Conservation (phyloP, 2,329 filamentous ascomycete species). For the Phaeosphaeriaceae sp. region DNA sequence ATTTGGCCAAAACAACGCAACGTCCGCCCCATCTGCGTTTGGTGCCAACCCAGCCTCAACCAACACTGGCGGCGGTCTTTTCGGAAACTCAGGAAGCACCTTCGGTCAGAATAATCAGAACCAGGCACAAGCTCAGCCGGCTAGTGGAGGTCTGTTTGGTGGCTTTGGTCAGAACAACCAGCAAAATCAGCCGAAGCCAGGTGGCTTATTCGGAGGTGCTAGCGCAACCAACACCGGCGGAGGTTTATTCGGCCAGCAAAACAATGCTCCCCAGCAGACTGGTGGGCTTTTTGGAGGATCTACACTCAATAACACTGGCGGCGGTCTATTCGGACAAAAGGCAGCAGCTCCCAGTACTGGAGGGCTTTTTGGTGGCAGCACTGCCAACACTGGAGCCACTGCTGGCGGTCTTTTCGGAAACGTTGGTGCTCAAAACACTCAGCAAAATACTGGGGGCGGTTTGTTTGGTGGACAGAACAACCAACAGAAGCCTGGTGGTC, state of each 20-base stretch:
- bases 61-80: conserved; percentile 36
- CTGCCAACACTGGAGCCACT: conserved; percentile 22
- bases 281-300: conserved; percentile 59
- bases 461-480: conserved; percentile 51
- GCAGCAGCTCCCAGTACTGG: conserved; percentile 20
- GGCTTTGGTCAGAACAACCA: conserved; percentile 46
- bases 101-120: conserved; percentile 43
- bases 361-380: conserved; percentile 39
- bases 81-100: conserved; percentile 31
- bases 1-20: conserved; percentile 41
- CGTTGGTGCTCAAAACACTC: conserved; percentile 37
- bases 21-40: conserved; percentile 36
- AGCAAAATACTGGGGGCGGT: conserved; percentile 36
- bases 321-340: conserved; percentile 51
- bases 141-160: conserved; percentile 12
- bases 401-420: conserved; percentile 45
- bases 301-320: conserved; percentile 46
- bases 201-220: conserved; percentile 40
- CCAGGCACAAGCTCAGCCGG: conserved; percentile 21
- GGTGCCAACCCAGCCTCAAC: conserved; percentile 34
- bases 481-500: conserved; percentile 54
- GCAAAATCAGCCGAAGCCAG: conserved; percentile 49
- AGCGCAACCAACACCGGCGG: conserved; percentile 47
- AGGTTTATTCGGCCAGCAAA: conserved; percentile 59
- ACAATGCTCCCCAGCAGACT: conserved; percentile 27